Evolutionary conservation across 1,284 basidiomycete species (phyloP).

Genomic region (Anthracocystis panici-leucophaei): DNA sequence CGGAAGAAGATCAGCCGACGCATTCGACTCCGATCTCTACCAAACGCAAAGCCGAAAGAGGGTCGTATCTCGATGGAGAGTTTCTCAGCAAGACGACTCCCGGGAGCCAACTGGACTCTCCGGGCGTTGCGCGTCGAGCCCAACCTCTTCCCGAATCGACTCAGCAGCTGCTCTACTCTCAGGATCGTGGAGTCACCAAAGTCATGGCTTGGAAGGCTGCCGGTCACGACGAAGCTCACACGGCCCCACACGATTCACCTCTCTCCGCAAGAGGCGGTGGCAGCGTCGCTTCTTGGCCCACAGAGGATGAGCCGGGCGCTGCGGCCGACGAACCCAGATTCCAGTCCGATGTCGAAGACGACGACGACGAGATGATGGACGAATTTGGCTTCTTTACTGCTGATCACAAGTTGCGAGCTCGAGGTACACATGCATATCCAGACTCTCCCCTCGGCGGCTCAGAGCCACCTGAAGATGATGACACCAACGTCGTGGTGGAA

Average conservation of each 20-base stretch:
- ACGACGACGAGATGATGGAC: conserved; percentile 18
- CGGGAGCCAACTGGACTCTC: conserved; percentile 26
- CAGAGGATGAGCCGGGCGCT: background rate
- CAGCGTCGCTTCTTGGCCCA: conserved; percentile 22
- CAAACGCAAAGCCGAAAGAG: background rate
- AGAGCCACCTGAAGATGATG: background rate
- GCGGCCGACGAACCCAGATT: background rate
- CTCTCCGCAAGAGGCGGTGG: background rate
- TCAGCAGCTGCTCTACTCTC: conserved; percentile 27
- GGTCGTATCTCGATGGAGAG: conserved; percentile 18
- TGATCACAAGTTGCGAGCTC: conserved; percentile 16
- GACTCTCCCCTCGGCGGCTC: background rate
- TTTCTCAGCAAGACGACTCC: conserved; percentile 15
- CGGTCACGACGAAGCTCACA: conserved; percentile 13
- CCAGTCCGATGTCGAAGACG: background rate
- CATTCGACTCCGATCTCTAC: conserved; percentile 30
- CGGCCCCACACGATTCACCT: background rate
- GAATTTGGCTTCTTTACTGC: conserved; percentile 45
- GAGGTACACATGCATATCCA: background rate
- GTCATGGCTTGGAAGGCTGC: conserved; percentile 50
- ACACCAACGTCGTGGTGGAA: conserved; percentile 6
- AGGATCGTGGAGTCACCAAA: conserved; percentile 36
- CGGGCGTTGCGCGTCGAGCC: conserved; percentile 31
- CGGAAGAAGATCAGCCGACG: conserved; percentile 20
- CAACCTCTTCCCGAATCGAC: conserved; percentile 12